phyloP scores from a whole-genome alignment of 202 grass and related monocot species.

The Hordeum pubiflorum region DNA sequence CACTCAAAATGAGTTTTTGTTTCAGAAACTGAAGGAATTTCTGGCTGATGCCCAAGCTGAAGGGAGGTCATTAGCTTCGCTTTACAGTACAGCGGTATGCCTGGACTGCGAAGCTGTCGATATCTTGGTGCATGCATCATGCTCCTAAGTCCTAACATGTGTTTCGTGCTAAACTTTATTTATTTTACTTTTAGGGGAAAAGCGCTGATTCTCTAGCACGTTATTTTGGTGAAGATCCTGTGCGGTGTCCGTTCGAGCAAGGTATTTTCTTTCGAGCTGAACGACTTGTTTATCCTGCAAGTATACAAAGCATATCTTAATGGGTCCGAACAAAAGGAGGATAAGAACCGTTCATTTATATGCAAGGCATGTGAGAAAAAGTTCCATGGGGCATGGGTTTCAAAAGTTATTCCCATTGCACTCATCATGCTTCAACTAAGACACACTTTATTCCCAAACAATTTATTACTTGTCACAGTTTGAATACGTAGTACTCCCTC shows the following conservation, averaged over 20 bases:
- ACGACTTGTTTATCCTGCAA: not conserved
- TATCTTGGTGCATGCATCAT: not conserved
- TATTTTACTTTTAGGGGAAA: constrained; percentile 54
- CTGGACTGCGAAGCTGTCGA: constrained; percentile 1
- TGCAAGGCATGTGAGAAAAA: constrained; percentile 14
- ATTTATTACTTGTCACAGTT: not conserved
- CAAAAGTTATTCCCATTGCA: not conserved
- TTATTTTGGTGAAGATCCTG: constrained; percentile 88
- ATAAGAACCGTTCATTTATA: not conserved
- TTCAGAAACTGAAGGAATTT: constrained; percentile 78
- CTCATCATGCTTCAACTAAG: constrained; percentile 1
- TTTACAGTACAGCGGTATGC: constrained; percentile 68
- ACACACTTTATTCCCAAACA: not conserved
- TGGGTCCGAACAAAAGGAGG: not conserved
- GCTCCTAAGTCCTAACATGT: not conserved
- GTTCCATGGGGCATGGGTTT: not conserved
- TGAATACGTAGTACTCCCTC: no score
- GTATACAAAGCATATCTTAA: constrained; percentile 11
- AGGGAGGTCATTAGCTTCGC: constrained; percentile 63
- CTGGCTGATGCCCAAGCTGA: constrained; percentile 64
- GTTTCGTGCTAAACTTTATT: constrained; percentile 11
- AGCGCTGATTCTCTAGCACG: constrained; percentile 64
- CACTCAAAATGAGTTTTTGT: constrained; percentile 17
- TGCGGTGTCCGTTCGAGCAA: constrained; percentile 74
- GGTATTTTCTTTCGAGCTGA: constrained; percentile 50